Evolutionary conservation across 176 grass and related monocot species (phyloP).

Genomic region (Zoysia pacifica): DNA sequence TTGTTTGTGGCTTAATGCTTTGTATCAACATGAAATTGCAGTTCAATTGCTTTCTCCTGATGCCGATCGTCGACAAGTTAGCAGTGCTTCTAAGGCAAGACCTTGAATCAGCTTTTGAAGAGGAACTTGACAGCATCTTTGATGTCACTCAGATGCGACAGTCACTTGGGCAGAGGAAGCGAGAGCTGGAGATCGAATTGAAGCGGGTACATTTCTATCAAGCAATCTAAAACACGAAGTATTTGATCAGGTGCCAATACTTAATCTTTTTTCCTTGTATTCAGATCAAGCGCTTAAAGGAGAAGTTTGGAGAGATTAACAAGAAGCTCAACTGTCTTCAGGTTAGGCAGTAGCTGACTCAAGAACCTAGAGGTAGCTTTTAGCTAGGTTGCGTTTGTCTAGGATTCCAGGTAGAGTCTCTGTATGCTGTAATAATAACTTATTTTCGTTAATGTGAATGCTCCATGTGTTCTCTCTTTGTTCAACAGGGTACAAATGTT

Average conservation of each 20-base stretch:
- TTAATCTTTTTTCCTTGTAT: slow-evolving; percentile 28
- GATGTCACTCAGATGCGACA: slow-evolving; percentile 64
- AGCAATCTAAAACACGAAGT: slow-evolving; percentile 1
- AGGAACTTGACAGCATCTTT: slow-evolving; percentile 77
- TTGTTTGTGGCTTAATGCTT: slow-evolving; percentile 6
- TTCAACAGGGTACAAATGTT: too few relatives aligned
- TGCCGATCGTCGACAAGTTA: slow-evolving; percentile 93
- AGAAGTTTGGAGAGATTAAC: slow-evolving; percentile 88
- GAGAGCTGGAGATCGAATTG: slow-evolving; percentile 72
- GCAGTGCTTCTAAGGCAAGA: slow-evolving; percentile 80
- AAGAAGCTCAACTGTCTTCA: slow-evolving; percentile 64
- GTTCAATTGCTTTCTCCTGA: slow-evolving; percentile 98
- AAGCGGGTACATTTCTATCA: slow-evolving; percentile 50
- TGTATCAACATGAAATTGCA: slow-evolving; percentile 40
- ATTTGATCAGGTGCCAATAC: neutral
- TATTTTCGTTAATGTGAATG: neutral
- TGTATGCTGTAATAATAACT: slow-evolving; percentile 19
- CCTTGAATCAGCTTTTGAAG: slow-evolving; percentile 72
- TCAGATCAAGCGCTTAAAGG: slow-evolving; percentile 81
- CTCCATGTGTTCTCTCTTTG: neutral
- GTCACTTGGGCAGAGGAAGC: slow-evolving; percentile 63
- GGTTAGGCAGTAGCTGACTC: slow-evolving; percentile 29
- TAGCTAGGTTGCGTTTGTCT: slow-evolving; percentile 15
- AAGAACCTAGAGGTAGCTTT: slow-evolving; percentile 28
- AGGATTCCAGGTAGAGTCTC: neutral